Evolutionary conservation across 2,329 filamentous ascomycete species (phyloP).

Genomic region (Trichoderma hamatum): DNA sequence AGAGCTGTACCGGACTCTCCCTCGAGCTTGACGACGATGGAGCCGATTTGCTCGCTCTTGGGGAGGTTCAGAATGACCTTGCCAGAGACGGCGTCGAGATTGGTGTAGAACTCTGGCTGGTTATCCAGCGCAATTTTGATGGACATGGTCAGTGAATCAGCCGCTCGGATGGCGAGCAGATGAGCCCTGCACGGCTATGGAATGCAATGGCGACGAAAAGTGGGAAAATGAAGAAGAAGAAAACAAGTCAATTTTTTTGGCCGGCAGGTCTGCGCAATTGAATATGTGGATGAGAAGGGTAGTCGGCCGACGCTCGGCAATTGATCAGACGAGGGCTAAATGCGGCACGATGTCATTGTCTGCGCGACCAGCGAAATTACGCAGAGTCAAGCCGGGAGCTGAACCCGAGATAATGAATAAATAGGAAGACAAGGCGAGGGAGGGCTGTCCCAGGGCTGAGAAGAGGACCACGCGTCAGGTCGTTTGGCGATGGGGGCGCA

Average conservation of each 20-base stretch:
- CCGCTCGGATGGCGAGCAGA: not conserved
- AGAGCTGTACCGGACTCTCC: conserved; percentile 74
- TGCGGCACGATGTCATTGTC: conserved; percentile 15
- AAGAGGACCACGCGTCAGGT: conserved; percentile 19
- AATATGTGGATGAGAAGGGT: not conserved
- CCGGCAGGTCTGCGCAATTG: not conserved
- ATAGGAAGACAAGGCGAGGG: not conserved
- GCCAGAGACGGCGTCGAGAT: conserved; percentile 73
- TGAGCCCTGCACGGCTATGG: not conserved
- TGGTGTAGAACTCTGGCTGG: conserved; percentile 74
- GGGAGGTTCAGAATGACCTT: conserved; percentile 59
- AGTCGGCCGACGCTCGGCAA: conserved; percentile 6
- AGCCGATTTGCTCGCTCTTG: conserved; percentile 70
- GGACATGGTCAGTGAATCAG: conserved; percentile 55
- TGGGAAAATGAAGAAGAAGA: not conserved
- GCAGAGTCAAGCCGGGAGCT: not conserved
- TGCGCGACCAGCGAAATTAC: not conserved
- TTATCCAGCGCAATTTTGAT: conserved; percentile 68
- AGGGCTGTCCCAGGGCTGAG: not conserved
- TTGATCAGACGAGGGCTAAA: conserved; percentile 3
- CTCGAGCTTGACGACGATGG: conserved; percentile 80
- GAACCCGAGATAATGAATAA: not conserved
- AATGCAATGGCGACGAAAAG: not conserved
- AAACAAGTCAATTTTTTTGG: not conserved
- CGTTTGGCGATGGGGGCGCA: conserved; percentile 29